Conservation (phyloP, 2,329 filamentous ascomycete genomes). For the Pezicula carpinea region DNA sequence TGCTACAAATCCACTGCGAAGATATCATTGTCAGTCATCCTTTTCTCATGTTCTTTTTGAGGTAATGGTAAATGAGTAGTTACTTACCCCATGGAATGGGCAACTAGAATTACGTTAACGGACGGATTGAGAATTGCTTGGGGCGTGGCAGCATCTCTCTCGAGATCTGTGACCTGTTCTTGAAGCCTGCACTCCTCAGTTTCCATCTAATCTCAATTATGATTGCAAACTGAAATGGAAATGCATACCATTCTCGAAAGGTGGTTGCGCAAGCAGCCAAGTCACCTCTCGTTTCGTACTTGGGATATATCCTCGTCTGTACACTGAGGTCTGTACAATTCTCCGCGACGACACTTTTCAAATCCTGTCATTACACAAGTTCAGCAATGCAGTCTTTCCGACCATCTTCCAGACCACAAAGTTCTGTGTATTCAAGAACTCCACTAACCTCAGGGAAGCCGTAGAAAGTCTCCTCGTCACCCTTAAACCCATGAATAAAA, state of each 20-base stretch:
- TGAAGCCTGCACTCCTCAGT: slow-evolving; percentile 54
- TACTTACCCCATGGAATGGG: slow-evolving; percentile 71
- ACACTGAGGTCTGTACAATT: slow-evolving; percentile 57
- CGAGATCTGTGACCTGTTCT: slow-evolving; percentile 75
- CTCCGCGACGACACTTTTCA: slow-evolving; percentile 53
- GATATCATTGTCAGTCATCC: slow-evolving; percentile 1
- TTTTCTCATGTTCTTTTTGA: background rate
- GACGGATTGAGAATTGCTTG: slow-evolving; percentile 78
- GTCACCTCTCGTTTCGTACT: slow-evolving; percentile 70
- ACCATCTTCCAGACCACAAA: too few species aligned
- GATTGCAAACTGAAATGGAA: background rate
- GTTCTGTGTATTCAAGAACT: too few species aligned
- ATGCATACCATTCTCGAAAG: slow-evolving; percentile 48
- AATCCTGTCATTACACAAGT: slow-evolving; percentile 34
- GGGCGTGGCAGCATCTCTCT: slow-evolving; percentile 64
- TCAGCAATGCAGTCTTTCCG: background rate
- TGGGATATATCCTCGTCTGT: slow-evolving; percentile 60
- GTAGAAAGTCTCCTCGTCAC: slow-evolving; percentile 64
- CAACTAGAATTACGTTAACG: slow-evolving; percentile 73
- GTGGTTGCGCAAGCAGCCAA: slow-evolving; percentile 46
- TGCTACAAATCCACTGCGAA: slow-evolving; percentile 69
- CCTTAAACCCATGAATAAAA: slow-evolving; percentile 73
- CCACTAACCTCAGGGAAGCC: slow-evolving; percentile 52
- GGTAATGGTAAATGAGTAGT: fast-evolving
- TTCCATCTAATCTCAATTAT: background rate